These are phyloP conservation scores for Tubosaeta sp. DNA, from an alignment of 768 basidiomycete genomes.

Conservation along the genomic window DNA sequence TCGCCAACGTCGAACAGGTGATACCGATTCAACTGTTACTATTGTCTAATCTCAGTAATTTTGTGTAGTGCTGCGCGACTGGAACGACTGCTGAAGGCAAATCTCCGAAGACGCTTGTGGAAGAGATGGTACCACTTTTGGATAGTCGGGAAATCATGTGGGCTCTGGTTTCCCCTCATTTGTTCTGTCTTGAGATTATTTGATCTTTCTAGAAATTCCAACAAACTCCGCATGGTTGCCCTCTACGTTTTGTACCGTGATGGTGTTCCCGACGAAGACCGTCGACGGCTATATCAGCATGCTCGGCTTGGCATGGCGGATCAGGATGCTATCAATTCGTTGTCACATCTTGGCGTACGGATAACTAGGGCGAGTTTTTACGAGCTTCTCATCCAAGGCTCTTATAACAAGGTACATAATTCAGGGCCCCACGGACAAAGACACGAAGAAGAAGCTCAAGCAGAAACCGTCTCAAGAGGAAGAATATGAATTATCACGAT, in stretches of 20 bases:
- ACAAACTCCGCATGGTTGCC: slow-evolving; percentile 95
- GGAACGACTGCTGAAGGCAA: slow-evolving; percentile 90
- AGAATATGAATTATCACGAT: slow-evolving; percentile 95
- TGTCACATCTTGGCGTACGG: slow-evolving; percentile 76
- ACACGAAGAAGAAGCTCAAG: slow-evolving; percentile 77
- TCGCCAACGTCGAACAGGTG: slow-evolving; percentile 91
- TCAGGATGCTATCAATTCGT: slow-evolving; percentile 89
- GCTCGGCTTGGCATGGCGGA: slow-evolving; percentile 83
- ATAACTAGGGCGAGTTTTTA: slow-evolving; percentile 65
- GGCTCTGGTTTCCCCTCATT: slow-evolving; percentile 17
- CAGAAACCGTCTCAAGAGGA: slow-evolving; percentile 74
- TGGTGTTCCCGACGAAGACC: slow-evolving; percentile 98
- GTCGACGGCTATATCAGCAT: slow-evolving; percentile 91
- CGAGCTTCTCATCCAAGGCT: not conserved
- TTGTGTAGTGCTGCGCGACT: slow-evolving; percentile 81
- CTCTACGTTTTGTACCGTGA: slow-evolving; percentile 93
- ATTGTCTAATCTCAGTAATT: not conserved
- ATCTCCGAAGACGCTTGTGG: slow-evolving; percentile 89
- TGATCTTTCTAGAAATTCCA: slow-evolving; percentile 55
- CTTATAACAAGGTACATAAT: not conserved
- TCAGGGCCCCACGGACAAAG: slow-evolving; percentile 71
- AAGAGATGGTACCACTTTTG: slow-evolving; percentile 97
- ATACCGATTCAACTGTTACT: not conserved
- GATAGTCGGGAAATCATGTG: slow-evolving; percentile 84
- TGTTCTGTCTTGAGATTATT: not conserved